Evolutionary conservation across 2,329 filamentous ascomycete species (phyloP).

Genomic region (Trichoderma afroharzianum): DNA sequence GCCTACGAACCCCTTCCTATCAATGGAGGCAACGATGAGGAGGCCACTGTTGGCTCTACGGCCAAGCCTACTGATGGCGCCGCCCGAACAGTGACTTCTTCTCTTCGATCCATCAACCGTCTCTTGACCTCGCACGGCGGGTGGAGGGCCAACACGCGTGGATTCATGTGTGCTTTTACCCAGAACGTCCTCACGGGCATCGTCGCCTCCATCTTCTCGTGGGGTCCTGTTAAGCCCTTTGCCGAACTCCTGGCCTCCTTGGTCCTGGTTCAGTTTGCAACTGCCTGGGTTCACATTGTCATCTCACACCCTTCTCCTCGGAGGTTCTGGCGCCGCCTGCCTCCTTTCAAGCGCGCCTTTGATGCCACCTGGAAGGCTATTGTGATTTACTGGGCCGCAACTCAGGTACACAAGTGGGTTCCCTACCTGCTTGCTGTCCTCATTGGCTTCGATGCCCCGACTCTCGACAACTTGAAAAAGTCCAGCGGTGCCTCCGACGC

Average conservation of each 20-base stretch:
- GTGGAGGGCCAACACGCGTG: conserved; percentile 65
- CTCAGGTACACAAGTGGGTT: conserved; percentile 46
- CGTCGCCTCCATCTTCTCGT: conserved; percentile 43
- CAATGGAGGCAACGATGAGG: conserved; percentile 29
- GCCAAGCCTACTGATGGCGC: conserved; percentile 34
- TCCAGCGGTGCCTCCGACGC: conserved; percentile 32
- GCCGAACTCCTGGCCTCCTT: conserved; percentile 48
- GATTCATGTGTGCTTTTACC: conserved; percentile 51
- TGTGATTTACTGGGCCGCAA: conserved; percentile 57
- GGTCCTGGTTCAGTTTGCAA: conserved; percentile 62
- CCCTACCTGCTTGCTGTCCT: conserved; percentile 42
- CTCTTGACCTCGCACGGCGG: conserved; percentile 62
- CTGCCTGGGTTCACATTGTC: conserved; percentile 82
- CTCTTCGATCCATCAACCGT: conserved; percentile 48
- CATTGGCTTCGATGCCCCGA: conserved; percentile 43
- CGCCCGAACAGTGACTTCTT: conserved; percentile 45
- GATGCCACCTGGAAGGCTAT: conserved; percentile 67
- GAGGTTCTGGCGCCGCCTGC: conserved; percentile 67
- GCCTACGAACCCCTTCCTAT: conserved; percentile 48
- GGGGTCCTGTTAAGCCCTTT: conserved; percentile 23
- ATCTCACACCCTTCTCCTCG: conserved; percentile 66
- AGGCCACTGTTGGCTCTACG: conserved; percentile 29
- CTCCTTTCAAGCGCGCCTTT: conserved; percentile 60
- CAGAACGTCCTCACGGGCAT: conserved; percentile 33
- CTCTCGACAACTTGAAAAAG: conserved; percentile 31